Base-by-base conservation (phyloP, 179 eudicot genomes). In the Vitellaria paradoxa region DNA sequence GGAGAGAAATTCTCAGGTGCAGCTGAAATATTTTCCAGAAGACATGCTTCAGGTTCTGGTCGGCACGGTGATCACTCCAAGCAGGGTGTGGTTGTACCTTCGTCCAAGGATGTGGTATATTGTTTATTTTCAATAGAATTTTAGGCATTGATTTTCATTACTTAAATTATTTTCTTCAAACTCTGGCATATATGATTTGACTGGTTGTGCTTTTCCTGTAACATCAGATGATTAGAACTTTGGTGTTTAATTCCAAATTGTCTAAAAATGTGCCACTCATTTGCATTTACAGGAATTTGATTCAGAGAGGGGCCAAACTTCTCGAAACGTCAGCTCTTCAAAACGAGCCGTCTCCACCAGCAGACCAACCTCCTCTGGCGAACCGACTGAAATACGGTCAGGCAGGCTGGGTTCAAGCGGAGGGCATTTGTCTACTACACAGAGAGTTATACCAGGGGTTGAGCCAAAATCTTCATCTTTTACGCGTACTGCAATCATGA, bases 1-100 rank as follows among this genome's bases (percentile, higher is more conserved):
- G 89, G 92, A 52, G 97, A 94, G 65, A 88, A 88, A 85, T 92
- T 90, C 78, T 82, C 95, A 9, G 98, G 97, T 80, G 95, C 98
- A 60, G 97, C 88, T 57, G 99, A 91, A 84, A 92, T 84, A 75
- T 88, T 96, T 77, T 87, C 99, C 65, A 86, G 97, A 78, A 86
- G 91, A 80, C 88, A 92, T 81, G 80, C 83, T 83, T 74, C 90
- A 50, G 84, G 88, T 80, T 81, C 92, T 50, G 93, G 82, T 72
- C 81, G 87, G 86, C 57, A 85, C 87, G 83, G 84, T 24, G 97
- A 90, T 69, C 89, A 85, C 40, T 77, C 91, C 70, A 89, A 86
- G 86, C 57, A 85, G 88, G 83, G 84, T 24, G 97, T 85, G 76
- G 96, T 88, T 85, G 82, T 87, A 65, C 79, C 90, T 71, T 82